Conservation (phyloP, 1,139 yeast species). For the Yueomyces sp. region DNA sequence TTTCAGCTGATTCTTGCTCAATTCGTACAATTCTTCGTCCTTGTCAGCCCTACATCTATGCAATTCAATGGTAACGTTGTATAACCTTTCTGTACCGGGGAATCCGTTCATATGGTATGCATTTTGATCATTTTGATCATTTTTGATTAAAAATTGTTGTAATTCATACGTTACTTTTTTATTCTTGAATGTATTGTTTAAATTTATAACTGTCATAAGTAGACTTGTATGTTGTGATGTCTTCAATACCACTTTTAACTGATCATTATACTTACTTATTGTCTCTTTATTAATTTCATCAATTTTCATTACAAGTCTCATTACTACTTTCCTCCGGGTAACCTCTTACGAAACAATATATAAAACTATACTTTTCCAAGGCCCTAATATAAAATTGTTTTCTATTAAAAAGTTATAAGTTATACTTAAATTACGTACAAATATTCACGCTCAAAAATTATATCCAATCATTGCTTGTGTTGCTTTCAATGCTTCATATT, state of each 20-base stretch:
- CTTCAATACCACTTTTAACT: not conserved
- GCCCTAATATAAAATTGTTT: not conserved
- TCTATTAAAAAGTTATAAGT: not conserved
- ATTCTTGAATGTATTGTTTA: too few species aligned
- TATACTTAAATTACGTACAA: not conserved
- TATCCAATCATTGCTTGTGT: constrained; percentile 87
- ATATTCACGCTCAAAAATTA: constrained; percentile 20
- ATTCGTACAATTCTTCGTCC: not conserved
- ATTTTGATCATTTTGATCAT: not conserved
- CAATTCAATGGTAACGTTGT: not conserved
- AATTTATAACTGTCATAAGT: not conserved
- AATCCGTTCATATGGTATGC: not conserved
- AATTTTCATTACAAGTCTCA: too few species aligned
- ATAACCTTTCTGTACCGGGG: not conserved
- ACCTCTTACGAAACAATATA: not conserved
- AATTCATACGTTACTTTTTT: not conserved
- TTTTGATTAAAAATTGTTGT: not conserved
- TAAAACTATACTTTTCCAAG: not conserved
- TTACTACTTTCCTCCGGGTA: too few species aligned
- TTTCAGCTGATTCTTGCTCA: not conserved
- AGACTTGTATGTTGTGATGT: not conserved
- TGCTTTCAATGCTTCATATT: constrained; percentile 89
- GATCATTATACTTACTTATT: too few species aligned
- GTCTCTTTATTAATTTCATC: too few species aligned
- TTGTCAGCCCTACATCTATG: not conserved